These are phyloP conservation scores for Codiaeum variegatum DNA, from an alignment of 441 rosid species.

Conservation along the genomic window DNA sequence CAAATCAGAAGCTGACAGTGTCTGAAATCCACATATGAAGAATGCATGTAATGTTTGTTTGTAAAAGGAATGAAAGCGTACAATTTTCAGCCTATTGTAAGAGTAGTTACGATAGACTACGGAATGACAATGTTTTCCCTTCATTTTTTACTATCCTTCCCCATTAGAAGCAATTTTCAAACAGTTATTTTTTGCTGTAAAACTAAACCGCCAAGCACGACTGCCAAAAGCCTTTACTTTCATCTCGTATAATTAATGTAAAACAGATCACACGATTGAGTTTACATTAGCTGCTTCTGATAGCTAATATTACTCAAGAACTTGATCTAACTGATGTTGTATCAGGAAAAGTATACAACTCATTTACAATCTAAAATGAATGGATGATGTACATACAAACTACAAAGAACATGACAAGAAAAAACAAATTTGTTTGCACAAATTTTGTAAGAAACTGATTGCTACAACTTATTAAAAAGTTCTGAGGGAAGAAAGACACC, in stretches of 20 bases:
- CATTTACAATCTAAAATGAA: neutral
- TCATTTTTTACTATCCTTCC: neutral
- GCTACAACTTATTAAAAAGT: neutral
- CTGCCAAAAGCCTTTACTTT: neutral
- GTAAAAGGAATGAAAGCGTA: neutral
- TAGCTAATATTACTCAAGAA: neutral
- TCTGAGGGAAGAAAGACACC: neutral
- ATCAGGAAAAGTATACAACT: neutral
- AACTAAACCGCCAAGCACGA: neutral
- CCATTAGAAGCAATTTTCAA: neutral
- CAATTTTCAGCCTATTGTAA: neutral
- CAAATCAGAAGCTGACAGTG: constrained; percentile 73
- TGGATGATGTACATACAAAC: neutral
- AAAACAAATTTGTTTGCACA: neutral
- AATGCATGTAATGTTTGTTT: constrained; percentile 7
- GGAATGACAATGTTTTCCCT: neutral
- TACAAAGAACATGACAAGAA: neutral
- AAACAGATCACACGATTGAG: too few species aligned
- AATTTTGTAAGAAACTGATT: neutral
- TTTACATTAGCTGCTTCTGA: neutral
- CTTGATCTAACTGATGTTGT: neutral
- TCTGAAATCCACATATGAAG: constrained; percentile 46
- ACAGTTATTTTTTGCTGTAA: neutral
- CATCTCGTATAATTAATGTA: neutral
- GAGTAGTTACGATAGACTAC: neutral